Base-by-base conservation (phyloP, 768 basidiomycete species). In the Leccinum longicurvipes region DNA sequence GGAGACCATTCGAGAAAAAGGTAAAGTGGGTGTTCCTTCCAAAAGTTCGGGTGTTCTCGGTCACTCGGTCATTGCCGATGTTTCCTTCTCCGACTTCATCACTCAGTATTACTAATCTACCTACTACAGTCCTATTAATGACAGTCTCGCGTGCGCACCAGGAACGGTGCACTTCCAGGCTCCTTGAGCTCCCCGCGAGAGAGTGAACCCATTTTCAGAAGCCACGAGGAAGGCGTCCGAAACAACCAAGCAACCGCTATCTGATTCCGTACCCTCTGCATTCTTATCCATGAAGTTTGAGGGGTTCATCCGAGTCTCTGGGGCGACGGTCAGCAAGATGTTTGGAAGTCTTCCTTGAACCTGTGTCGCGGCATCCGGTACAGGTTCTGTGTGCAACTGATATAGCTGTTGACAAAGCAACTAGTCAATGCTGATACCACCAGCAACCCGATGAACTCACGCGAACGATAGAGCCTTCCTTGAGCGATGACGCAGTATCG, bases 141-240 rank as follows among this genome's bases (percentile, higher is more conserved):
- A 57, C 36, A 72, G 31, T 44, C 57, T 48, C 3, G 48, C 29
- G 19, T 57, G 65, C 21, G 58, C 65, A 6, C 80, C 79, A 1
- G 76, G 71, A 34, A 75, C 66, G 10, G 66, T 68, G 59, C 79
- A 80, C 51, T 64, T 76, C 80, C 80, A 81, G 8, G 68, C 48
- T 27, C 61, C 44, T 49, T 76, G 67, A 23, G 57, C 51, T 8
- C 67, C 65, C 23, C 66, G 66, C 17, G 77, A 61, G 17, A 81
- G 60, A 3, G 67, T 62, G 56, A 83, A 79, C 9, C 83, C 83
- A 53, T 82, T 82, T 64, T 84, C 83, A 51, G 80, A 84, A 11
- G 74, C 73, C 2, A 74, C 79, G n/a, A 79, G 49, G 46, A 84
- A 84, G 0, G 61, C 59, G 19, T 62, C 52, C 15, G 51, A 44